Conservation (phyloP, 805 yeast genomes). For the Yamadazyma tumulicola region DNA sequence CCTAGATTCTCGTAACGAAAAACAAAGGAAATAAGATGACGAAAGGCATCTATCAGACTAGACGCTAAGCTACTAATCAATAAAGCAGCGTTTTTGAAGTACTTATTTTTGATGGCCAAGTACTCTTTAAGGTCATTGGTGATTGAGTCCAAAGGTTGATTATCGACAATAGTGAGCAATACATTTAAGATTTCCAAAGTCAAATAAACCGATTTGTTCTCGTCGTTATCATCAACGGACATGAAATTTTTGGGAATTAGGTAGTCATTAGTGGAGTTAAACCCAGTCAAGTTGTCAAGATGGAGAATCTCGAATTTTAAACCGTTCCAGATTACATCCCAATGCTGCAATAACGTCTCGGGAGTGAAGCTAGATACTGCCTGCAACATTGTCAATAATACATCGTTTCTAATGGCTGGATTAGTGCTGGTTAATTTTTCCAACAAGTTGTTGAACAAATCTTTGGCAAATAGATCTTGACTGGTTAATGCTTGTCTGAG, state of each 20-base stretch:
- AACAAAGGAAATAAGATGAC: constrained; percentile 38
- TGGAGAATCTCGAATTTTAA: constrained; percentile 87
- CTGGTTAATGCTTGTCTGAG: constrained; percentile 64
- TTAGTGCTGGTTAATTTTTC: constrained; percentile 79
- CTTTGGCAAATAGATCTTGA: constrained; percentile 60
- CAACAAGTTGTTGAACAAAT: constrained; percentile 70
- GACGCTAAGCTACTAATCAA: constrained; percentile 55
- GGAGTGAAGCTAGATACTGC: constrained; percentile 54
- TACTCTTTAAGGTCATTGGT: constrained; percentile 51
- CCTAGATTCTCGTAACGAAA: constrained; percentile 43
- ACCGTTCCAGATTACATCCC: constrained; percentile 83
- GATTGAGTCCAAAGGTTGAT: constrained; percentile 6
- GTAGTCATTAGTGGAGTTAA: constrained; percentile 18
- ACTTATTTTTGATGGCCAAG: constrained; percentile 49
- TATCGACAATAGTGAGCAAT: constrained; percentile 14
- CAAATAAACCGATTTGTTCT: constrained; percentile 30
- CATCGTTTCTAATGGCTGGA: constrained; percentile 69
- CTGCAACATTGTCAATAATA: constrained; percentile 55
- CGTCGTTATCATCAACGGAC: constrained; percentile 30
- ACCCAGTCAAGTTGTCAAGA: constrained; percentile 41
- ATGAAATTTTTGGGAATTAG: constrained; percentile 24
- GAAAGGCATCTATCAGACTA: constrained; percentile 43
- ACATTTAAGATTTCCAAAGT: constrained; percentile 36
- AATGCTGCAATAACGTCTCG: constrained; percentile 50
- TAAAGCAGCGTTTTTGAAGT: constrained; percentile 59